Conservation (phyloP, 805 yeast genomes). For the Pichia exigua region DNA sequence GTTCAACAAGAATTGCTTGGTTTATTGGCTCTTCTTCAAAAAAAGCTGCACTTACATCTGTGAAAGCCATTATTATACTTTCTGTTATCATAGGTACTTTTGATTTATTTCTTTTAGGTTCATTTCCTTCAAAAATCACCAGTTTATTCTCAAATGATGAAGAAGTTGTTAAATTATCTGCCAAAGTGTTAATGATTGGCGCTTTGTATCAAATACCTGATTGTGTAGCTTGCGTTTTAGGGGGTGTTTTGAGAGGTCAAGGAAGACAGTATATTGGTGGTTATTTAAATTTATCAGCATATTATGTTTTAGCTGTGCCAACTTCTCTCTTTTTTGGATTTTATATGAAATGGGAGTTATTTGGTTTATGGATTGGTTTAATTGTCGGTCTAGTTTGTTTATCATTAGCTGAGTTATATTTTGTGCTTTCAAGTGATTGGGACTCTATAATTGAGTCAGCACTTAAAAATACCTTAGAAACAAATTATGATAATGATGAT, state of each 20-base stretch:
- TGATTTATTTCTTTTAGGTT: conserved; percentile 39
- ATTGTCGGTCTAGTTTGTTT: conserved; percentile 45
- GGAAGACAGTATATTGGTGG: conserved; percentile 65
- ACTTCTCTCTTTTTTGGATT: conserved; percentile 49
- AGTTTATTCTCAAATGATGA: conserved; percentile 53
- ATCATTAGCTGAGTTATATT: conserved; percentile 35
- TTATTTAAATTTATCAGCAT: conserved; percentile 45
- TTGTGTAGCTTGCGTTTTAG: conserved; percentile 61
- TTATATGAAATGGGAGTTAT: conserved; percentile 38
- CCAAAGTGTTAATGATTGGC: conserved; percentile 49
- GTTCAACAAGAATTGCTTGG: conserved; percentile 51
- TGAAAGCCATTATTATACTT: conserved; percentile 31
- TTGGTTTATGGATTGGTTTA: conserved; percentile 61
- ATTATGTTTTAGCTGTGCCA: conserved; percentile 59
- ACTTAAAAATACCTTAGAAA: conserved; percentile 21
- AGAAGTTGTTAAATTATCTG: conserved; percentile 44
- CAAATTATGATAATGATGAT: background rate
- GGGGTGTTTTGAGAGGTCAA: conserved; percentile 73
- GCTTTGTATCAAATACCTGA: conserved; percentile 68
- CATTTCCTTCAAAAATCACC: conserved; percentile 38
- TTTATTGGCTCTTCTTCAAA: conserved; percentile 37
- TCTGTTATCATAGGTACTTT: conserved; percentile 32
- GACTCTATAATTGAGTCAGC: conserved; percentile 24
- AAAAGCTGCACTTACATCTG: conserved; percentile 31
- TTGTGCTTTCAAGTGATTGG: conserved; percentile 26